Base-by-base conservation (phyloP, 2,329 filamentous ascomycete species). In the Blastomyces emzantsi region DNA sequence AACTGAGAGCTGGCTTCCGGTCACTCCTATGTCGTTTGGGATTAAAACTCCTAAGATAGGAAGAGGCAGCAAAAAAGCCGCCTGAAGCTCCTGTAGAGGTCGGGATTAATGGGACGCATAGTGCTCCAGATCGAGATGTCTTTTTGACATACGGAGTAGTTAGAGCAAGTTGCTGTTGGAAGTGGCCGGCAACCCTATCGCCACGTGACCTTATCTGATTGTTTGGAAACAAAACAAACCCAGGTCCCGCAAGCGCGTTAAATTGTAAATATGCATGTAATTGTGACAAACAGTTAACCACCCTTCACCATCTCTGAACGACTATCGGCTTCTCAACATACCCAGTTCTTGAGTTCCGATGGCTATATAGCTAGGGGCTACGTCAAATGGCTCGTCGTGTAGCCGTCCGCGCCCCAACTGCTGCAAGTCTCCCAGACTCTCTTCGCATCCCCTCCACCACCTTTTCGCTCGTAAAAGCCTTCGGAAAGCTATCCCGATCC, bases 401-500 rank as follows among this genome's bases (percentile, higher is more conserved):
- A 51, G 60, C 69, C 30, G 67, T 77, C 30, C 75, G 76, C 63
- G 80, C 90, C 47, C 90, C 90, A 22, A 90, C 88, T 57, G 86
- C 85, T 61, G 85, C 86, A 63, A 86, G 87, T 68, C 83, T 94
- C 60, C 83, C 87, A n/a, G 87, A 89, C 60, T 82, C 84, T 36
- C 81, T 91, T 67, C 86, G 86, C 69, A 82, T 93, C 70, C 83
- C 86, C 64, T 80, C 88, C 9, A 79, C 83, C 64, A 88, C 87
- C 71, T 79, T 83, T 56, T 80, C 85, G 39, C 83, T 91, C 59
- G 74, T 83, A 67, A 90, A 89, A 73, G 81, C 83, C 51, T 81
- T 96, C 59, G 82, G 80, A 65, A 87, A 87, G 62, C 82, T 95
- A 22, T 88, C 90, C 1, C 86, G 90, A 60, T 79, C 86, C 57